These are phyloP conservation scores for Fusarium cyanostomum DNA, from an alignment of 2,329 filamentous ascomycete genomes.

Conservation along the genomic window DNA sequence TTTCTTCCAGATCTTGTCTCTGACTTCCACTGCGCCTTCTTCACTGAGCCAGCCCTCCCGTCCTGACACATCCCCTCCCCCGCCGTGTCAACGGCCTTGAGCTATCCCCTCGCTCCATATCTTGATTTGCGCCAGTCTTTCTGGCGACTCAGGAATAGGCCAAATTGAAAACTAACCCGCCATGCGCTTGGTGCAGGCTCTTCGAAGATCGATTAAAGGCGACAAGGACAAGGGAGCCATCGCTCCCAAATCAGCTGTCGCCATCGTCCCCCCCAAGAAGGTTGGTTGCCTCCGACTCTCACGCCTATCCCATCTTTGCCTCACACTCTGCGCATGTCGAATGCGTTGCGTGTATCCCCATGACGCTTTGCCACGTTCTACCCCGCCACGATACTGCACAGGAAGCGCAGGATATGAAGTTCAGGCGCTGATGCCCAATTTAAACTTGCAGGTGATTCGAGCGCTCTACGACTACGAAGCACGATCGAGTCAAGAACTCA, in stretches of 20 bases:
- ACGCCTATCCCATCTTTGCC: conserved; percentile 2
- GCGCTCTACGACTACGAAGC: conserved; percentile 94
- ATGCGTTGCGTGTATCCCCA: conserved; percentile 24
- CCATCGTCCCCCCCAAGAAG: conserved; percentile 93
- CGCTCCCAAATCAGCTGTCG: conserved; percentile 84
- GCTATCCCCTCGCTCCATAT: conserved; percentile 8
- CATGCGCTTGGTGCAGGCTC: conserved; percentile 67
- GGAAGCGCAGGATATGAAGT: conserved; percentile 16
- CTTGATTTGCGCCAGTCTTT: conserved; percentile 20
- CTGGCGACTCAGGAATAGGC: conserved; percentile 26
- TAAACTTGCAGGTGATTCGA: conserved; percentile 80
- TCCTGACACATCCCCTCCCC: conserved; percentile 23
- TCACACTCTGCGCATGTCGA: conserved; percentile 17
- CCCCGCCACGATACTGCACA: conserved; percentile 26
- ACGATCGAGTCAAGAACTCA: conserved; percentile 78
- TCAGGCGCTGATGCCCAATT: conserved; percentile 32
- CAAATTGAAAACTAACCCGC: conserved; percentile 50
- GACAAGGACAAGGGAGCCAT: conserved; percentile 85
- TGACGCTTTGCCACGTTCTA: conserved; percentile 17
- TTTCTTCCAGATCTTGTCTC: conserved; percentile 16
- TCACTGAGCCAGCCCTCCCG: background rate
- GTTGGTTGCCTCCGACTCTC: conserved; percentile 58
- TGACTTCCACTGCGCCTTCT: conserved; percentile 7
- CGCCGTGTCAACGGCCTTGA: conserved; percentile 13
- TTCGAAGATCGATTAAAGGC: conserved; percentile 89